Evolutionary conservation across 1,284 basidiomycete genomes (phyloP), one percentile per base, ranked within the genome.

Genomic region (Naganishia sp.): DNA sequence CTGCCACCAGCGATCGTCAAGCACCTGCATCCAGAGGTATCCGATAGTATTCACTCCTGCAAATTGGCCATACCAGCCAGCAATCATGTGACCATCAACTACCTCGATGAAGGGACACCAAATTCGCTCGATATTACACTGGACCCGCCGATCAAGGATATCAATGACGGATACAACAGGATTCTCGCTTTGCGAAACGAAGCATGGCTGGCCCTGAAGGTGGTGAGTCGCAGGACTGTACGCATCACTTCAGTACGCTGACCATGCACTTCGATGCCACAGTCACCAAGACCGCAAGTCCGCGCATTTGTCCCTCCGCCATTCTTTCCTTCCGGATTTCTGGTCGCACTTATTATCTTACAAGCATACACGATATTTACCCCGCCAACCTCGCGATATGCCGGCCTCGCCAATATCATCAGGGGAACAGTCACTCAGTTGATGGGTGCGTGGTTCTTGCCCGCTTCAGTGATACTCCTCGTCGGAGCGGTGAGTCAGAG

Each of bases 401-500:
- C 50, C 28, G 11, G 39, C 21, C 31, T 56, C 1, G 65, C 65
- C n/a, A 46, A 18, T 11, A 33, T 31, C 11, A 50, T 63, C 7
- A 52, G 60, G 18, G 21, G 10, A 2, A 48, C 36, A 3, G 46
- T 66, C 15, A 60, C 52, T 31, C 46, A 54, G 25, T n/a, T 61
- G 5, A 13, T 63, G 21, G 65, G 65, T 36, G 23, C 43, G 23
- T 60, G 65, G 59, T 66, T 66, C 42, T 16, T 66, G n/a, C 52
- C 39, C 6, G 57, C 57, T 48, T 48, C 55, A 9, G 49, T 66
- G 13, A 31, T 55, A 48, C 36, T 66, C 21, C 53, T 66, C 5
- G 16, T 66, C 13, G 65, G 65, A 55, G 65, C 65, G 10, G 65
- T 66, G 25, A 66, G 65, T 66, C 13, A 25, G 16, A 13, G 36